Percentiles rank a stretch among this genome's conserved stretches.
phyloP scores from a whole-genome alignment of 306 rosid genomes.

The Sphenostylis stenocarpa region DNA sequence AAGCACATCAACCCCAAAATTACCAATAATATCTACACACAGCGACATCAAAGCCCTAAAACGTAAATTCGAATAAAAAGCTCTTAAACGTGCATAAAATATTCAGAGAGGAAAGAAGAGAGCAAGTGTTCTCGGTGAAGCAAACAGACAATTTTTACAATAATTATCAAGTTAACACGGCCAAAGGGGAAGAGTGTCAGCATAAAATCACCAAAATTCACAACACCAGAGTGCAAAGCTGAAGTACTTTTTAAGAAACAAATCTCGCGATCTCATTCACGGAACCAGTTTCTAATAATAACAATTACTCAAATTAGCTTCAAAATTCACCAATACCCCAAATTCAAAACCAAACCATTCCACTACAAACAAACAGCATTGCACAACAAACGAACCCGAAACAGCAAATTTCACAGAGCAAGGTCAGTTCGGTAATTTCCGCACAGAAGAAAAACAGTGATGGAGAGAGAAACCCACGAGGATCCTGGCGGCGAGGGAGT shows the following conservation, averaged over 20 bases:
- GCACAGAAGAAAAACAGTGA: background rate
- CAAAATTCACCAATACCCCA: background rate
- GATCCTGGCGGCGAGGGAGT: conserved; percentile 89
- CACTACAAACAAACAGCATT: background rate
- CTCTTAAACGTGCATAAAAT: too few relatives aligned
- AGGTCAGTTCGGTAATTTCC: conserved; percentile 54
- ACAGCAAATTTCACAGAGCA: background rate
- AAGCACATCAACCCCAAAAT: conserved; percentile 15
- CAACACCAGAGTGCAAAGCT: background rate
- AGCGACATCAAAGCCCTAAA: too few relatives aligned
- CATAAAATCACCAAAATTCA: too few relatives aligned
- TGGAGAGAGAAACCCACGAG: conserved; percentile 55
- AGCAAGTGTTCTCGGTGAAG: background rate
- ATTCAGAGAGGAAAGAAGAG: background rate
- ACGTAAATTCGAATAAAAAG: too few relatives aligned
- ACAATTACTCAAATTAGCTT: background rate
- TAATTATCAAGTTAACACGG: background rate
- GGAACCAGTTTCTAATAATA: background rate
- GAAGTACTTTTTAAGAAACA: conserved; percentile 13
- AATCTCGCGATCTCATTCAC: background rate
- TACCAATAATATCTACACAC: background rate
- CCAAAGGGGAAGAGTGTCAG: background rate
- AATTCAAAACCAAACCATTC: conserved; percentile 4
- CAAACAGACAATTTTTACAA: background rate
- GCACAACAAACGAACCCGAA: background rate